These are phyloP conservation scores for Isoetes engelmannii DNA, from an alignment of 83 land plant species.

Conservation along the genomic window DNA sequence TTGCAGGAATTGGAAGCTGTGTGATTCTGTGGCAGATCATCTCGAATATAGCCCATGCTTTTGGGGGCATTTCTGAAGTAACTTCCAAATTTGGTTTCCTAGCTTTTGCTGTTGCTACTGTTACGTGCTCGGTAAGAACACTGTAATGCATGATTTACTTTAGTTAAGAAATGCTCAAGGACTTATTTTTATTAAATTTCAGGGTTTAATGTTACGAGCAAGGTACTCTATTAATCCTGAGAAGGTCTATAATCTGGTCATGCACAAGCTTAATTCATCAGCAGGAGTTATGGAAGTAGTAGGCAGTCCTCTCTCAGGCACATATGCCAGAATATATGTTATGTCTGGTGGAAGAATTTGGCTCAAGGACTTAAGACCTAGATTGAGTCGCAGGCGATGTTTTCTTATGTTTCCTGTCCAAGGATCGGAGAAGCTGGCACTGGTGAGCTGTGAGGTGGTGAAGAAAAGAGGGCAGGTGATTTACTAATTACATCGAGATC, in stretches of 20 bases:
- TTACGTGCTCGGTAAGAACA: too few relatives aligned
- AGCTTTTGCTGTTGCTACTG: too few relatives aligned
- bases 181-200: neutral
- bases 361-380: neutral
- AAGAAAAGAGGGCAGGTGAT: neutral
- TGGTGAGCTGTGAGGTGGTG: neutral
- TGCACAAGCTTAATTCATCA: constrained; percentile 3
- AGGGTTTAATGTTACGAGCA: neutral
- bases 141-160: too few relatives aligned
- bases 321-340: neutral
- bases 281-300: constrained; percentile 1
- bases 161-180: too few relatives aligned
- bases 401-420: constrained; percentile 5
- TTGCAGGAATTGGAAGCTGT: too few relatives aligned
- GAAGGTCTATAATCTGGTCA: neutral
- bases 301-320: neutral
- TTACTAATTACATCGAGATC: neutral
- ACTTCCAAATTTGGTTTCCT: too few relatives aligned
- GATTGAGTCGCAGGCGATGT: constrained; percentile 1
- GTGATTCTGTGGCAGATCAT: too few relatives aligned
- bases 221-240: neutral
- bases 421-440: neutral
- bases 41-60: too few relatives aligned
- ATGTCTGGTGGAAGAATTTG: neutral
- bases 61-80: too few relatives aligned